Evolutionary conservation across 192 early-diverging fungal species (phyloP).

Genomic region (Linnemannia zychae): DNA sequence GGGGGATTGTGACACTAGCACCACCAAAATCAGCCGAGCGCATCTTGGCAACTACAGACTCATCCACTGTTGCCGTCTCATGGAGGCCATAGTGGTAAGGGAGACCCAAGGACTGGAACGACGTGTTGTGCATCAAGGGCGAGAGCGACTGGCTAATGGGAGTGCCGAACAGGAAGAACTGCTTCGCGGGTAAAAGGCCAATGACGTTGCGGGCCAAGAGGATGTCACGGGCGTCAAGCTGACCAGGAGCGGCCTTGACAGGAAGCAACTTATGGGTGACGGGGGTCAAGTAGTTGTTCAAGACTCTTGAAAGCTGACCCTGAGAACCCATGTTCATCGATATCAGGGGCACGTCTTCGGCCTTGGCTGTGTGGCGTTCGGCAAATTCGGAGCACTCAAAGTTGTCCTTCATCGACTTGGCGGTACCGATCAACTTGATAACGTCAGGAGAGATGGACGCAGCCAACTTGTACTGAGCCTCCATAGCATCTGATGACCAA

Average conservation of each 20-base stretch:
- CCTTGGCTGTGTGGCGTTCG: constrained; percentile 55
- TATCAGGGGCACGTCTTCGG: constrained; percentile 77
- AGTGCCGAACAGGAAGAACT: constrained; percentile 90
- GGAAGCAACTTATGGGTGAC: constrained; percentile 91
- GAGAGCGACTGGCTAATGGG: constrained; percentile 94
- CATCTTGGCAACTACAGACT: constrained; percentile 68
- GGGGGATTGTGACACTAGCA: constrained; percentile 95
- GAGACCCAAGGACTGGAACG: constrained; percentile 86
- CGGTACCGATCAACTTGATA: constrained; percentile 92
- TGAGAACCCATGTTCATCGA: constrained; percentile 93
- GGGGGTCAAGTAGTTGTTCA: constrained; percentile 94
- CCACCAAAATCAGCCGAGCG: constrained; percentile 84
- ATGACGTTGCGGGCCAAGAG: constrained; percentile 74
- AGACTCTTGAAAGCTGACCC: constrained; percentile 91
- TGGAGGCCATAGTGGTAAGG: constrained; percentile 84
- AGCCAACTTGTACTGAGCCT: constrained; percentile 68
- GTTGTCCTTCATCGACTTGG: constrained; percentile 85
- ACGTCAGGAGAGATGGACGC: constrained; percentile 79
- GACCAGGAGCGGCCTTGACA: constrained; percentile 91
- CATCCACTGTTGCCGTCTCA: constrained; percentile 75
- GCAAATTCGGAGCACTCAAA: constrained; percentile 82
- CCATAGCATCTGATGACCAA: constrained; percentile 72
- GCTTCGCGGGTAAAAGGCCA: constrained; percentile 74
- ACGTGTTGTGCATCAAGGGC: constrained; percentile 94
- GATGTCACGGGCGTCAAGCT: constrained; percentile 88